Evolutionary conservation across 2,329 filamentous ascomycete species (phyloP).

Genomic region (Grosmannia serpens): DNA sequence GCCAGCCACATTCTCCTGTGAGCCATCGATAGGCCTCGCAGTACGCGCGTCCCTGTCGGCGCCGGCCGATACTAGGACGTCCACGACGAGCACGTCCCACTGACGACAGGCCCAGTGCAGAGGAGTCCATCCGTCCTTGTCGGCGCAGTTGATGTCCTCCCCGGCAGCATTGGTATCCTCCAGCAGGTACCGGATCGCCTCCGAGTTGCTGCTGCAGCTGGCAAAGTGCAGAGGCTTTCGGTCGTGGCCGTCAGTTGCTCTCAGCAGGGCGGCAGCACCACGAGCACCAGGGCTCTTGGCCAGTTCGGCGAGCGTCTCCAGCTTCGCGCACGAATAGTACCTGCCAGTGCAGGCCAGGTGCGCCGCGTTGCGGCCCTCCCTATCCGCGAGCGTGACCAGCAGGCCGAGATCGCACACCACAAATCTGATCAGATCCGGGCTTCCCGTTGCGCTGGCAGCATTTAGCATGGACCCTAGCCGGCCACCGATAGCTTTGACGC

Average conservation of each 20-base stretch:
- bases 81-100: neutral
- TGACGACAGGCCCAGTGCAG: constrained; percentile 1
- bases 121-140: neutral
- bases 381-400: neutral
- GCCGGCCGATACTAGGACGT: neutral
- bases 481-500: neutral
- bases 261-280: neutral
- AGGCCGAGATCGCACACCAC: neutral
- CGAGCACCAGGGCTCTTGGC: neutral
- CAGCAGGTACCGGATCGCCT: neutral
- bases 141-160: neutral
- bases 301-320: neutral
- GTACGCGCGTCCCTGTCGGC: neutral
- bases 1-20: neutral
- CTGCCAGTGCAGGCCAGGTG: neutral
- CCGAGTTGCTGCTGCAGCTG: neutral
- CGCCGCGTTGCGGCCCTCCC: neutral
- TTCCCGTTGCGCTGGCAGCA: neutral
- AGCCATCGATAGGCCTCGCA: neutral
- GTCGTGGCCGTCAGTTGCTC: neutral
- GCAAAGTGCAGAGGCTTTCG: neutral
- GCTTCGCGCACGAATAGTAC: neutral
- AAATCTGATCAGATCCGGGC: neutral
- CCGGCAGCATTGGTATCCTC: neutral
- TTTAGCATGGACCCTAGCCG: neutral